phyloP scores from a whole-genome alignment of 2,329 filamentous ascomycete genomes.

The Hymenoscyphus scutula region DNA sequence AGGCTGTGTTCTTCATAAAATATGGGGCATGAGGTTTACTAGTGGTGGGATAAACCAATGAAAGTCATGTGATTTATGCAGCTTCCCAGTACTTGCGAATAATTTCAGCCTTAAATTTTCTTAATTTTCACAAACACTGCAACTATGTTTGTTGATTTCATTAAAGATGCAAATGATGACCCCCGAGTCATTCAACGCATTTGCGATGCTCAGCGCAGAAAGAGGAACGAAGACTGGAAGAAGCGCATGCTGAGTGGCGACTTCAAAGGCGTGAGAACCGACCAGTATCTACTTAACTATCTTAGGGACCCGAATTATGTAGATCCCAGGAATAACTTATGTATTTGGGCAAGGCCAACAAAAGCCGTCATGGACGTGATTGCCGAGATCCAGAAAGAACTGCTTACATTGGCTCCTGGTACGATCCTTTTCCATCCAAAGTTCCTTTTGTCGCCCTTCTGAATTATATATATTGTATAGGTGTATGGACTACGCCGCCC shows the following conservation, averaged over 20 bases:
- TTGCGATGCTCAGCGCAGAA: not conserved
- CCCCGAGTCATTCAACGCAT: not conserved
- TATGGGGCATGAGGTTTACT: too few species aligned
- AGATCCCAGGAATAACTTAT: conserved; percentile 5
- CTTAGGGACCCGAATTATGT: not conserved
- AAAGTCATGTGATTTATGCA: not conserved
- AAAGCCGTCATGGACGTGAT: not conserved
- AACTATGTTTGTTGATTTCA: conserved; percentile 1
- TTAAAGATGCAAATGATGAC: not conserved
- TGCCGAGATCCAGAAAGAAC: not conserved
- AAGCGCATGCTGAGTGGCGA: not conserved
- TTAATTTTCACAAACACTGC: not conserved
- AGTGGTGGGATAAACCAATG: too few species aligned
- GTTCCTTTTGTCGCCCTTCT: too few species aligned
- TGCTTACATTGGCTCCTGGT: conserved; percentile 1
- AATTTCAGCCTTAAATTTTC: too few species aligned
- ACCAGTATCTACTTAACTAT: not conserved
- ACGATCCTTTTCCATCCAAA: not conserved
- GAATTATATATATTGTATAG: not conserved
- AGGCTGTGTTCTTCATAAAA: too few species aligned
- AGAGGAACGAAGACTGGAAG: not conserved
- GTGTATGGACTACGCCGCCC: conserved; percentile 3
- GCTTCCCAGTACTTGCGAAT: not conserved
- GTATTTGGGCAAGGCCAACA: conserved; percentile 5
- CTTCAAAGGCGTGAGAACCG: not conserved